Conservation (phyloP, 2,329 filamentous ascomycete species). For the Phoma sp. region DNA sequence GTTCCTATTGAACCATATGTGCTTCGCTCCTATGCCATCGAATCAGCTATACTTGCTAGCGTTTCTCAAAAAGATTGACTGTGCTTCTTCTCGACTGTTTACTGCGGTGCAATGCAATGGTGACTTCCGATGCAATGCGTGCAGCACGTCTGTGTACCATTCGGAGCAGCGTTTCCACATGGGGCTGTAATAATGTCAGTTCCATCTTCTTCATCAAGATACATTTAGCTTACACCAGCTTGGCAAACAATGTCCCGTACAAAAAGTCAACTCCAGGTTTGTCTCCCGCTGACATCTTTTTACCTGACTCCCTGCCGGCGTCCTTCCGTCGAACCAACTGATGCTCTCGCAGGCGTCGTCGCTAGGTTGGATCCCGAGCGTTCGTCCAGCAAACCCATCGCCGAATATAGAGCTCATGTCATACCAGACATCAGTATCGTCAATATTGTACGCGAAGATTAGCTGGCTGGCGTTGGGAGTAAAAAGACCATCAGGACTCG, state of each 20-base stretch:
- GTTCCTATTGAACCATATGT: no score
- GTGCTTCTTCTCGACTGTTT: not conserved
- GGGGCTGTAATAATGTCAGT: slow-evolving; percentile 3
- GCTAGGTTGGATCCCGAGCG: slow-evolving; percentile 31
- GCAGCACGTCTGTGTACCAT: slow-evolving; percentile 23
- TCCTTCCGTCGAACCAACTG: slow-evolving; percentile 31
- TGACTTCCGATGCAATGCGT: slow-evolving; percentile 35
- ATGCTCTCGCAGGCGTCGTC: slow-evolving; percentile 33
- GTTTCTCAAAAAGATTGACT: no score
- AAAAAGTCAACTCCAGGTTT: slow-evolving; percentile 37
- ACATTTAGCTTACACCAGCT: slow-evolving; percentile 35
- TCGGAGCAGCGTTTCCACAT: slow-evolving; percentile 24
- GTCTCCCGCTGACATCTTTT: slow-evolving; percentile 29
- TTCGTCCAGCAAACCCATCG: slow-evolving; percentile 34
- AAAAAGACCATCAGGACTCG: slow-evolving; percentile 29
- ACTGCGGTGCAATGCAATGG: slow-evolving; percentile 26
- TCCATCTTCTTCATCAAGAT: not conserved
- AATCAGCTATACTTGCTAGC: no score
- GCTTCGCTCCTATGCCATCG: no score
- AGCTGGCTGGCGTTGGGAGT: slow-evolving; percentile 38
- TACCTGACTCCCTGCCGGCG: slow-evolving; percentile 32
- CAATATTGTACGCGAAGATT: slow-evolving; percentile 39
- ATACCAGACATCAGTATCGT: slow-evolving; percentile 33
- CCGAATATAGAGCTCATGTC: slow-evolving; percentile 39
- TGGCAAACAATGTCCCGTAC: slow-evolving; percentile 38